Conservation (phyloP, 2,329 filamentous ascomycete genomes). For the Penicillium sp. region DNA sequence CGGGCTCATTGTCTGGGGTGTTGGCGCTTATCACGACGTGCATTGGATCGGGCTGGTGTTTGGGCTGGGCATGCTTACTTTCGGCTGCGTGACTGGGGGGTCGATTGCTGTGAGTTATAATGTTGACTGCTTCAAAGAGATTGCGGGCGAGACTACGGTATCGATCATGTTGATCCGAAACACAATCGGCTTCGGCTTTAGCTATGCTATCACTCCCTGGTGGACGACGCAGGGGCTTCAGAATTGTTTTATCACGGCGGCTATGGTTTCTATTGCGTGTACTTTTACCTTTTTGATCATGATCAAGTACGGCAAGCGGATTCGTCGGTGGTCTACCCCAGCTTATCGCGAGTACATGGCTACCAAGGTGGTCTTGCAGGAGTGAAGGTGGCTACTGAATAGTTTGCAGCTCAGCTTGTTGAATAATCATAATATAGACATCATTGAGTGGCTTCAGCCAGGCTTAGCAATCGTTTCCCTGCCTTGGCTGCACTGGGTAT, state of each 20-base stretch:
- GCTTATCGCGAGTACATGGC: too few species aligned
- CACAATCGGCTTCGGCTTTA: neutral
- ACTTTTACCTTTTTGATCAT: neutral
- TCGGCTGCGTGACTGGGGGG: neutral
- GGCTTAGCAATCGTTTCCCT: too few species aligned
- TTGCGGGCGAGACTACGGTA: neutral
- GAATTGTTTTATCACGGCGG: neutral
- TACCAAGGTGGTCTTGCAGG: too few species aligned
- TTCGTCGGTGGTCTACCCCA: too few species aligned
- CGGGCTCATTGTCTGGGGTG: neutral
- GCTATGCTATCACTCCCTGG: neutral
- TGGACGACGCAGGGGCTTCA: neutral
- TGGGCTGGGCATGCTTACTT: neutral
- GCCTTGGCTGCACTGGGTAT: too few species aligned
- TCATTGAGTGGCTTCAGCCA: too few species aligned
- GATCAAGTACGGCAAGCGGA: neutral
- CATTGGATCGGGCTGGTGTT: neutral
- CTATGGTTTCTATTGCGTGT: neutral
- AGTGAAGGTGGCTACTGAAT: too few species aligned
- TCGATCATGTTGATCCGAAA: neutral
- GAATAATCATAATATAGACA: too few species aligned
- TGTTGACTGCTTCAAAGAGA: neutral
- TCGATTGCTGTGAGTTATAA: neutral
- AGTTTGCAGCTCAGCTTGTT: too few species aligned
- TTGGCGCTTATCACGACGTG: neutral